Evolutionary conservation across 2,329 filamentous ascomycete genomes (phyloP).

Genomic region (Emericellopsis cladophorae): DNA sequence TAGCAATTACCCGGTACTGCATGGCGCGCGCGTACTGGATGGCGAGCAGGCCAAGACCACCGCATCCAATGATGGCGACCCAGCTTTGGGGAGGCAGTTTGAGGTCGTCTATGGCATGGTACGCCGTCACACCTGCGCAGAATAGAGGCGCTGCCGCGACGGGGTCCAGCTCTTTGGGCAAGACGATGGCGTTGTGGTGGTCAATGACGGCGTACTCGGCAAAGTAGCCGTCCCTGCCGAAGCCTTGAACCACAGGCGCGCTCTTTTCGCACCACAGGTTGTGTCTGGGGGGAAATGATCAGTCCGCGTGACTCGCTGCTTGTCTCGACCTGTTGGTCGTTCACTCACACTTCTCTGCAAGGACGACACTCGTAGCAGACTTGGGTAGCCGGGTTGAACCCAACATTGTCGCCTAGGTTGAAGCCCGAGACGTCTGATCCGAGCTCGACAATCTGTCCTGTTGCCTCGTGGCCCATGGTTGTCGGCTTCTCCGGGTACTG

Average conservation of each 20-base stretch:
- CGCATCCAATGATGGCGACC: constrained; percentile 12
- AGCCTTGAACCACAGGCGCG: constrained; percentile 10
- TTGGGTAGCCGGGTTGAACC: constrained; percentile 9
- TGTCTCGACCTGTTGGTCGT: neutral
- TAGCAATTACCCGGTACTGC: constrained; percentile 10
- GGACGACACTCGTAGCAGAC: constrained; percentile 9
- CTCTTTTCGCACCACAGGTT: constrained; percentile 10
- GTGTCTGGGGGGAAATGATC: neutral
- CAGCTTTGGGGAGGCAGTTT: constrained; percentile 7
- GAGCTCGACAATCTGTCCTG: constrained; percentile 44
- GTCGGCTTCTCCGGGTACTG: constrained; percentile 8
- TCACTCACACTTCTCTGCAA: constrained; percentile 5
- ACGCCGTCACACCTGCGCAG: constrained; percentile 15
- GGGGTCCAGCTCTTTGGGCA: constrained; percentile 10
- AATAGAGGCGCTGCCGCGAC: constrained; percentile 12
- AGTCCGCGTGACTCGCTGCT: neutral
- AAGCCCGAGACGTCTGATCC: constrained; percentile 24
- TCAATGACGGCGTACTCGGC: constrained; percentile 13
- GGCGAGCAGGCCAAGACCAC: constrained; percentile 12
- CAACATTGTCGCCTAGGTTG: constrained; percentile 45
- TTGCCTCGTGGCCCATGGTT: constrained; percentile 49
- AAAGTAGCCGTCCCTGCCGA: constrained; percentile 12
- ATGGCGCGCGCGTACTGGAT: constrained; percentile 12
- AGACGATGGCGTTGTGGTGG: constrained; percentile 9
- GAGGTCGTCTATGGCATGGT: constrained; percentile 7